These are phyloP conservation scores for Zygosaccharomyces siamensis DNA, from an alignment of 805 yeast genomes.

Conservation along the genomic window DNA sequence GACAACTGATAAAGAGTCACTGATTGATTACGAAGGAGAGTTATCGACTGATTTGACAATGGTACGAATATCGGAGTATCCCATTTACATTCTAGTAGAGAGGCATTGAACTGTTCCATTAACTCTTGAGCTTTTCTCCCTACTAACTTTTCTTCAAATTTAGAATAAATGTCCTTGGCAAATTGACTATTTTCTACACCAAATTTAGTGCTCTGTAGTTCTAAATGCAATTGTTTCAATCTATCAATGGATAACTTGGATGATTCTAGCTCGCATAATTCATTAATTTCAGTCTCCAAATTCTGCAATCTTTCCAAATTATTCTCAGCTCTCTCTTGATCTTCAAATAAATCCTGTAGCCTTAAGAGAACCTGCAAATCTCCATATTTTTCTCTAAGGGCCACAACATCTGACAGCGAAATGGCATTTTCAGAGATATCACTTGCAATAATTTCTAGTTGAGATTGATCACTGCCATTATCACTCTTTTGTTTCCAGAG, in stretches of 20 bases:
- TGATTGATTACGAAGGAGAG: constrained; percentile 18
- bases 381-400: constrained; percentile 25
- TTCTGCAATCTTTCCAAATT: constrained; percentile 8
- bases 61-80: constrained; percentile 23
- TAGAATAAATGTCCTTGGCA: neutral
- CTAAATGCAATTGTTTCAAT: constrained; percentile 8
- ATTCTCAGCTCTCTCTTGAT: constrained; percentile 9
- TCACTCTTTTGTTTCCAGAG: constrained; percentile 5
- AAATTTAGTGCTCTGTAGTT: constrained; percentile 1
- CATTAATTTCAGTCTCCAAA: constrained; percentile 9
- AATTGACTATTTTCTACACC: neutral
- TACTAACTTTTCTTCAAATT: constrained; percentile 15
- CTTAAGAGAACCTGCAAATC: constrained; percentile 17
- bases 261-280: neutral
- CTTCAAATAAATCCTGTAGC: constrained; percentile 12
- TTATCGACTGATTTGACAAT: constrained; percentile 15
- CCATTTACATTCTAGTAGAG: constrained; percentile 29
- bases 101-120: constrained; percentile 14
- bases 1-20: constrained; percentile 21
- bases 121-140: constrained; percentile 11
- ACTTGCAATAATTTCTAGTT: constrained; percentile 20
- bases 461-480: constrained; percentile 11
- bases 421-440: constrained; percentile 18
- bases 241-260: constrained; percentile 7
- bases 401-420: constrained; percentile 12